Base-by-base conservation (phyloP, 1,139 yeast species). In the Yamadazyma atlantica region DNA sequence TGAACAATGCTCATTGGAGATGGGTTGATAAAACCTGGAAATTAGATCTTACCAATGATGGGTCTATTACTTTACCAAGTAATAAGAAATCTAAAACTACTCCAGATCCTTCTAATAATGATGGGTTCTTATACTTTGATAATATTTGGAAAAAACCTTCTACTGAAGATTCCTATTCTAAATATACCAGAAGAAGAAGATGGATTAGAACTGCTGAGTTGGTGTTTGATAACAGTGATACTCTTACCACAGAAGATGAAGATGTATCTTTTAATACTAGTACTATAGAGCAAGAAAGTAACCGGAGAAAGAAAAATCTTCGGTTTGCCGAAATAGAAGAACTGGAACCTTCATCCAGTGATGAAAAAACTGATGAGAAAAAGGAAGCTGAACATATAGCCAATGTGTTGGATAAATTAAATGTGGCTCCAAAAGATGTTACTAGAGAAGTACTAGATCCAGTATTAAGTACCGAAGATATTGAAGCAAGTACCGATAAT, bases 1-100 rank as follows among this genome's bases (percentile, higher is more conserved):
- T 43, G 49, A 55, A 45, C 45, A 52, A 53, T 33, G 81, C 92
- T 67, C 71, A 72, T 24, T 92, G 98, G 97, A 74, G 86, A 55
- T 92, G 97, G 97, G 88, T 88, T 15, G 97, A 90, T 58, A 80
- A 80, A 55, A 77, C 89, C 1, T 92, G 98, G 98, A 70, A 89
- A 48, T 71, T 90, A 41, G 98, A 90, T 60, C 68, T 86, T 48
- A 84, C 95, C 9, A 88, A 87, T 53, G 96, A 87, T 57, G 96
- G 95, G 2, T 81, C 95, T 3, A 75, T 88, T 34, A 85, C 85
- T 34, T 66, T 85, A 39, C 75, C 86, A 16, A 75, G 79, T 32
- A 69, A 82, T 11, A 79, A 80, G 50, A 73, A 85, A 35, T 62
- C 74, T 4, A 82, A 79, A 53, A 78, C 92, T 2, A 80, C 87